These are phyloP conservation scores for Pelargonium citronellum DNA, from an alignment of 441 rosid genomes.

Conservation along the genomic window DNA sequence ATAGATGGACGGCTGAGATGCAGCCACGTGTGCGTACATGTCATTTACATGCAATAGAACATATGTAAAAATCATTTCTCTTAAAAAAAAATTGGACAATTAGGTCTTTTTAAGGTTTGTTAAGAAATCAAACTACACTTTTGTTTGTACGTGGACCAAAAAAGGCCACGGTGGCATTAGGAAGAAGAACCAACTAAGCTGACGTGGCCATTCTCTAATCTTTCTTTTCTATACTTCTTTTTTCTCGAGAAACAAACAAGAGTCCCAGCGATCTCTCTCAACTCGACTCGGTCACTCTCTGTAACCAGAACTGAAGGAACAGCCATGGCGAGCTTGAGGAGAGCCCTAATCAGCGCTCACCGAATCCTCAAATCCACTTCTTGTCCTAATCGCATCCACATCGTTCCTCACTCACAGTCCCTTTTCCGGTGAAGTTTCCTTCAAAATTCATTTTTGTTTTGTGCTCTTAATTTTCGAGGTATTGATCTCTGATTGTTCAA, in stretches of 20 bases:
- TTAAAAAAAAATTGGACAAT: too few relatives aligned
- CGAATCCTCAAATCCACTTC: constrained; percentile 38
- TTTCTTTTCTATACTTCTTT: too few relatives aligned
- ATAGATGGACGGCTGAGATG: too few relatives aligned
- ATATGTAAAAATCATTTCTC: too few relatives aligned
- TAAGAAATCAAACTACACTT: too few relatives aligned
- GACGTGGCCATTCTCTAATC: background rate
- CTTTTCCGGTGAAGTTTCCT: constrained; percentile 26
- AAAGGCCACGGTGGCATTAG: constrained; percentile 1
- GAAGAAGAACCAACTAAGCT: background rate
- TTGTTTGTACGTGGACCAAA: background rate
- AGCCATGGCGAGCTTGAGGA: constrained; percentile 48
- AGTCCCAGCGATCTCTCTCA: too few relatives aligned
- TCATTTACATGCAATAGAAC: too few relatives aligned
- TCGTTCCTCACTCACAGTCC: constrained; percentile 6
- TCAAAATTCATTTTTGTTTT: background rate
- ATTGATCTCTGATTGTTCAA: background rate
- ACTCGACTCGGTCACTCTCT: too few relatives aligned
- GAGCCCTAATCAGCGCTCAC: constrained; percentile 35
- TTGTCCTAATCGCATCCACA: constrained; percentile 18
- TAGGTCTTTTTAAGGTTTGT: too few relatives aligned
- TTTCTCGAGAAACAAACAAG: background rate
- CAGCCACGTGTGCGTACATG: too few relatives aligned
- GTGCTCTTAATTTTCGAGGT: background rate
- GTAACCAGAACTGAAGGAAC: background rate